Base-by-base conservation (phyloP, 306 rosid genomes). In the Morella rubra region DNA sequence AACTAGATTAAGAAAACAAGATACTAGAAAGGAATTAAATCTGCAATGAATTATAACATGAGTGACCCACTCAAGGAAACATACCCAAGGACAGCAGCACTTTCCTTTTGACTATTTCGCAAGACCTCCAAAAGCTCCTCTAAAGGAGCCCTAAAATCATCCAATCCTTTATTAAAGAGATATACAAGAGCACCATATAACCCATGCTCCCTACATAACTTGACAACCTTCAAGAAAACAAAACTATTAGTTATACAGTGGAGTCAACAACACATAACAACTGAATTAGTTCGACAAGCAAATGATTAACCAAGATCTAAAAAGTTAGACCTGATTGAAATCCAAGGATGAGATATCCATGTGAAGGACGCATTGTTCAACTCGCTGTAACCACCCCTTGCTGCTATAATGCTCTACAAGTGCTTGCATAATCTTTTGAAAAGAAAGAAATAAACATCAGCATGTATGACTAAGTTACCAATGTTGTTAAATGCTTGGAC, bases 291-390 rank as follows among this genome's bases (percentile, higher is more conserved):
- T 52, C 66, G 68, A 75, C 76, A 81, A 74, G 47, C 53, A 75
- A 69, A 42, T 53, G 13, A 68, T 70, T 60, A 66, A 61, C 76
- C 80, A 80, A 79, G 68, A 66, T 79, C 55, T 54, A 16, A 55
- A 51, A 42, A 84, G 79, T 77, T 81, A 71, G 58, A 92, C 98
- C 98, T 95, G 98, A 84, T 92, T 92, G 81, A 95, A 95, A 90
- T 95, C 97, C 84, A 95, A 92, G 75, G 98, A 95, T 77, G 97
- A 92, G 79, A 95, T 95, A 83, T 95, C 99, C 97, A 95, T 95
- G 88, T 95, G 99, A 84, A 95, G 99, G 65, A 95, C 99, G 53
- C 97, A 92, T 81, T 95, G 97, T 82, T 95, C 99, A 76, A 95
- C 96, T 64, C 96, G 84, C 82, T 89, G 97, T 77, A 92, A 79